Evolutionary conservation across 306 rosid genomes (phyloP).

Genomic region (Datisca glomerata): DNA sequence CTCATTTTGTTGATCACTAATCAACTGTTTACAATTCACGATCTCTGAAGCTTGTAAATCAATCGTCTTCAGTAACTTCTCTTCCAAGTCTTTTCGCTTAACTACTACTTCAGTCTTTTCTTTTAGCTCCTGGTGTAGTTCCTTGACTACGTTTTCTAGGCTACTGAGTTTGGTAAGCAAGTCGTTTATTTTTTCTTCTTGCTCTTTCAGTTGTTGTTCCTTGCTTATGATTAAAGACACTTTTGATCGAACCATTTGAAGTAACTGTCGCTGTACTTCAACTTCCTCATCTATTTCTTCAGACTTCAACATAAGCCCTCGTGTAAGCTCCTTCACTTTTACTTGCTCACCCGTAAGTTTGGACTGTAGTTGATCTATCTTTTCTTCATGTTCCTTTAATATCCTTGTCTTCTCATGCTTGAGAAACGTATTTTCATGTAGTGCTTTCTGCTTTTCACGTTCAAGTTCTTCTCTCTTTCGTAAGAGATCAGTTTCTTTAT

Average conservation of each 20-base stretch:
- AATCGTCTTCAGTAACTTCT: slow-evolving; percentile 18
- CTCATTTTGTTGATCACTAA: slow-evolving; percentile 31
- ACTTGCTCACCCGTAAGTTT: slow-evolving; percentile 17
- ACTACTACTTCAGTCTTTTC: slow-evolving; percentile 25
- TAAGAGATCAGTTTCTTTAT: slow-evolving; percentile 25
- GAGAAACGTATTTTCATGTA: slow-evolving; percentile 31
- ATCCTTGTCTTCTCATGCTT: slow-evolving; percentile 26
- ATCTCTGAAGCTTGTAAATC: slow-evolving; percentile 22
- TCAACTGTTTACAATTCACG: slow-evolving; percentile 10
- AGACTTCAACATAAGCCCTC: slow-evolving; percentile 19
- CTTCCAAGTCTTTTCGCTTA: slow-evolving; percentile 12
- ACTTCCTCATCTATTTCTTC: slow-evolving; percentile 35
- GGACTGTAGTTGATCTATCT: slow-evolving; percentile 12
- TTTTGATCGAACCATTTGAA: slow-evolving; percentile 29
- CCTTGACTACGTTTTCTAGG: slow-evolving; percentile 23
- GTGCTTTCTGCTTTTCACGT: slow-evolving; percentile 20
- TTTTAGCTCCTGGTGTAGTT: slow-evolving; percentile 20
- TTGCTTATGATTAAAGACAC: slow-evolving; percentile 18
- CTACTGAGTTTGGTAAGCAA: slow-evolving; percentile 16
- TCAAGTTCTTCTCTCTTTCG: slow-evolving; percentile 23
- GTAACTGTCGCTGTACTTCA: slow-evolving; percentile 32
- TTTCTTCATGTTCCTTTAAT: slow-evolving; percentile 15
- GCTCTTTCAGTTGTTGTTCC: slow-evolving; percentile 23
- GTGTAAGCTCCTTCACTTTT: slow-evolving; percentile 27
- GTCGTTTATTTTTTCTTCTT: slow-evolving; percentile 26